phyloP scores from a whole-genome alignment of 139 green algal genomes.

The Auxenochlorella protothecoides region DNA sequence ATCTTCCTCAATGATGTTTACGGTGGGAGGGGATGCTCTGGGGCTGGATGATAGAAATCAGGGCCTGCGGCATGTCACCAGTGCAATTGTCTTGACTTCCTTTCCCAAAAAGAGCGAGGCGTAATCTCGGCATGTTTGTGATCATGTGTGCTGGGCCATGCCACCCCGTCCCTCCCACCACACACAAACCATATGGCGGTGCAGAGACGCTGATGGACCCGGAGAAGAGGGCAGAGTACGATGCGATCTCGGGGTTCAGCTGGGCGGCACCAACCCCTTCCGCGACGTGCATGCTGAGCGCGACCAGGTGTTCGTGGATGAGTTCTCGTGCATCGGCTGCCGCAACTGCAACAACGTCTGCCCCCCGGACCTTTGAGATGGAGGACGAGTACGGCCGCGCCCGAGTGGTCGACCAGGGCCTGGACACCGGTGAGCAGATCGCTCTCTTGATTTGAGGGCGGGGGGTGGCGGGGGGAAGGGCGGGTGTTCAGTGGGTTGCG shows the following conservation, averaged over 20 bases:
- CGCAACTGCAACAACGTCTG: conserved; percentile 66
- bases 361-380: conserved; percentile 55
- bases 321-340: conserved; percentile 78
- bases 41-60: too few relatives aligned
- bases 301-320: conserved; percentile 72
- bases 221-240: conserved; percentile 18
- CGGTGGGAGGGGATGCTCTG: background rate
- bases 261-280: conserved; percentile 15
- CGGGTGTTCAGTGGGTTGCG: background rate
- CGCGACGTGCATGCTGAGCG: conserved; percentile 32
- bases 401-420: conserved; percentile 47
- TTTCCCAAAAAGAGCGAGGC: too few relatives aligned
- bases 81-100: too few relatives aligned
- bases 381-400: conserved; percentile 59
- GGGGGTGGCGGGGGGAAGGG: background rate
- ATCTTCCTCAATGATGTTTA: conserved; percentile 29
- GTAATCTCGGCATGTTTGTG: too few relatives aligned
- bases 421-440: background rate
- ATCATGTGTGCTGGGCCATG: too few relatives aligned
- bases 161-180: too few relatives aligned
- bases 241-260: conserved; percentile 13
- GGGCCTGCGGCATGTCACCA: too few relatives aligned
- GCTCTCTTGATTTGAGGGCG: background rate
- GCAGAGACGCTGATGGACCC: conserved; percentile 19
- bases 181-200: background rate